Percentiles rank a stretch among this genome's conserved stretches.
These are phyloP conservation scores for Crithidia brevicula DNA, from an alignment of 208 protist genomes.

Conservation along the genomic window DNA sequence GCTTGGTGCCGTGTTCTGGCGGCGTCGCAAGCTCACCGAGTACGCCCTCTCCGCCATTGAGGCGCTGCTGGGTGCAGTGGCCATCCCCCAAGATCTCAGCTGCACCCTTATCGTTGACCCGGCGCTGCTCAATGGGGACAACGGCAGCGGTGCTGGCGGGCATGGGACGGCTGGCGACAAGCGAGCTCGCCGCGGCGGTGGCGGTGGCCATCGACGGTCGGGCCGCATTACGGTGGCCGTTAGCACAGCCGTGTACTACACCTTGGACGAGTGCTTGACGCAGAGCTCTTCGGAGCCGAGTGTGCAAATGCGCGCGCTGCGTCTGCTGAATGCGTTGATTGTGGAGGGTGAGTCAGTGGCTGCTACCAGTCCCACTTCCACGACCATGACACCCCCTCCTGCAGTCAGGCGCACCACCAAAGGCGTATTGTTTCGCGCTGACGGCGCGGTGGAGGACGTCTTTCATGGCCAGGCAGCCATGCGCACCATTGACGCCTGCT, in stretches of 20 bases:
- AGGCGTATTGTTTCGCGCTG: background rate
- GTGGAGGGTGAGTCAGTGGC: background rate
- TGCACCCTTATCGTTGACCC: constrained; percentile 45
- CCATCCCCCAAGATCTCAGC: constrained; percentile 26
- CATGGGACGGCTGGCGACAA: constrained; percentile 1
- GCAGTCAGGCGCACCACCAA: no score
- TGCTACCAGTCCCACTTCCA: no score
- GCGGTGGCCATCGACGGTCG: constrained; percentile 9
- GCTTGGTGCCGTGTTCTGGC: constrained; percentile 56
- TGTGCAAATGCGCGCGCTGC: constrained; percentile 48
- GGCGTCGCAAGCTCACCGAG: constrained; percentile 58
- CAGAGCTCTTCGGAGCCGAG: constrained; percentile 39
- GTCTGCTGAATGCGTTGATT: constrained; percentile 41
- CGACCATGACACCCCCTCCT: no score
- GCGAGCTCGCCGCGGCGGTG: background rate
- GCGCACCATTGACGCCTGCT: constrained; percentile 55
- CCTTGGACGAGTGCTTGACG: constrained; percentile 43
- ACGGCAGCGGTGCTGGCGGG: background rate
- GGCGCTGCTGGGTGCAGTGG: constrained; percentile 40
- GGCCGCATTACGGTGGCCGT: constrained; percentile 16
- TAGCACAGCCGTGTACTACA: constrained; percentile 35
- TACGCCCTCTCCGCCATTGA: constrained; percentile 41
- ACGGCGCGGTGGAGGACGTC: constrained; percentile 18
- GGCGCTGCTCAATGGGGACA: constrained; percentile 7
- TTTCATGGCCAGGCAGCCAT: constrained; percentile 47